Percentiles rank a stretch among this genome's conserved stretches.
phyloP scores from a whole-genome alignment of 2,329 filamentous ascomycete genomes.

The Microdochium trichocladiopsis region DNA sequence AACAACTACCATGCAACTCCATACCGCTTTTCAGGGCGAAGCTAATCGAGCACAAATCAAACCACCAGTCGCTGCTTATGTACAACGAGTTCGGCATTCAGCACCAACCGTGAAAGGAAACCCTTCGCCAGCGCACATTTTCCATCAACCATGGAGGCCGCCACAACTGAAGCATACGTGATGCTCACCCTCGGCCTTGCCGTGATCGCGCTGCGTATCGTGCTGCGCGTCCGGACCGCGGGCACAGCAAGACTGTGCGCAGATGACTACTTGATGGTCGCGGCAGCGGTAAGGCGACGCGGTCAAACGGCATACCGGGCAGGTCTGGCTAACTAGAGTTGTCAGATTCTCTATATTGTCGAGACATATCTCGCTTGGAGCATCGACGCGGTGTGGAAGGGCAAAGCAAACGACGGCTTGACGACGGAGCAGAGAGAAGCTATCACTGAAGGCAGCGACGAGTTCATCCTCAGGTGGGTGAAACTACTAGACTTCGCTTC shows the following conservation, averaged over 20 bases:
- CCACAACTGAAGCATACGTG: not conserved
- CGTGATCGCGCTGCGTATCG: not conserved
- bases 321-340: not conserved
- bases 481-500: too few relatives aligned
- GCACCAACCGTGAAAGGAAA: too few relatives aligned
- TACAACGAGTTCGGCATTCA: too few relatives aligned
- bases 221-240: not conserved
- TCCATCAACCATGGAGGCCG: not conserved
- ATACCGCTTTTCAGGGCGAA: too few relatives aligned
- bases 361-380: conserved; percentile 3
- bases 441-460: not conserved
- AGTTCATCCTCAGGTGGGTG: not conserved
- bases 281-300: not conserved
- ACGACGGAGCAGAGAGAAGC: not conserved
- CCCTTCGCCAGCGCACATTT: too few relatives aligned
- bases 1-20: too few relatives aligned
- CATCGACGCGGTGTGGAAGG: conserved; percentile 6
- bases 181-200: not conserved
- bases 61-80: too few relatives aligned
- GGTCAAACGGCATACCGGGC: not conserved
- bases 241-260: not conserved
- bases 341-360: not conserved
- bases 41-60: too few relatives aligned
- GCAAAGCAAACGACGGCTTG: conserved; percentile 3
- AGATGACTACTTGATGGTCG: not conserved